Evolutionary conservation across 2,329 filamentous ascomycete genomes (phyloP), one percentile per base, ranked within the genome.

Genomic region (Fonsecaea pedrosoi): DNA sequence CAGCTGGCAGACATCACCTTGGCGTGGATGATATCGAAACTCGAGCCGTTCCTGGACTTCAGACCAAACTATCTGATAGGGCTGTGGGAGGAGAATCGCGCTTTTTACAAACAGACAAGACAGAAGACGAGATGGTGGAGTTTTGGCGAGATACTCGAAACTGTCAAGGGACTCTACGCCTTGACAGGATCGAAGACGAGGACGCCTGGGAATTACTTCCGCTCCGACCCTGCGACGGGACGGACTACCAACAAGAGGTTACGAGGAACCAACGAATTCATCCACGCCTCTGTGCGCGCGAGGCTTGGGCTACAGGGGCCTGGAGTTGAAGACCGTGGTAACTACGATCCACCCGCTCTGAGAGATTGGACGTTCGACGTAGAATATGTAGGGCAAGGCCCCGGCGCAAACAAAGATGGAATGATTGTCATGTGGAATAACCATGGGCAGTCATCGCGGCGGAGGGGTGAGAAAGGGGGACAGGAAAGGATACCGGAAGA

Each of bases 1-100:
- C 79, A 82, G 54, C 76, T 84, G 38, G 78, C 82, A 9, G 82
- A 84, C 69, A 78, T 84, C 54, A 78, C 79, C 21, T 75, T 84
- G 15, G 81, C 82, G 1, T 84, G 82, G 82, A 84, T 84, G 82
- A 82, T 84, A 76, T 75, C 81, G 67, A 75, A 81, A 58, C 75
- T 82, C 35, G 75, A 74, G 38, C 71, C 70, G n/a, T 73, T 72
- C 54, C 60, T 74, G 38, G 72, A 74, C 50, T 74, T 74, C 48
- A 62, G 72, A n/a, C 66, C 62, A 0, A 68, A 72, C 55, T 72
- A 69, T 30, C 62, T 74, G n/a, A 69, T 73, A 32, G 48, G 58
- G 6, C 62, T 71, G 34, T 70, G 69, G 53, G 69, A 73, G 10
- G 64, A 66, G 21, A 71, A 68, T 35, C 59, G 62, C 1, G 56